Conservation (phyloP, 257 asterid species). For the Fraxinus quadrangulata region DNA sequence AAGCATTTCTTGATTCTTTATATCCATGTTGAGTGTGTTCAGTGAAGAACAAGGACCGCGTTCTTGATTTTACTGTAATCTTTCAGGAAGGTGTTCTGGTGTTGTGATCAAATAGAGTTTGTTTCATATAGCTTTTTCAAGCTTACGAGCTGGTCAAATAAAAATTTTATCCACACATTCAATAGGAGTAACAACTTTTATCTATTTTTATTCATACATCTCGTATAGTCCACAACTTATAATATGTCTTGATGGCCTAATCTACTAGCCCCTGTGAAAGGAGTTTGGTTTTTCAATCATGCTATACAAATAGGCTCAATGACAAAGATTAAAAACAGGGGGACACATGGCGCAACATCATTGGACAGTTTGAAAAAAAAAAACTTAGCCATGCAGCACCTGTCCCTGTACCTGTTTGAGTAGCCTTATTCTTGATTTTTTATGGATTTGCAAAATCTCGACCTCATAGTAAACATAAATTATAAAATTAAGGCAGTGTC, state of each 20-base stretch:
- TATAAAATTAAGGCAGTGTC: neutral
- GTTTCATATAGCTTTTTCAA: too few relatives aligned
- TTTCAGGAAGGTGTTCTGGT: neutral
- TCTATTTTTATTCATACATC: too few relatives aligned
- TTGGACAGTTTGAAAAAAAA: too few relatives aligned
- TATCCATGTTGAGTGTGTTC: conserved; percentile 3
- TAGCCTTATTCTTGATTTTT: neutral
- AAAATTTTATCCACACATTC: neutral
- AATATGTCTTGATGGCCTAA: neutral
- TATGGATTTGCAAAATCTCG: neutral
- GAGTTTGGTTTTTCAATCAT: neutral
- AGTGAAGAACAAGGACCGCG: conserved; percentile 11
- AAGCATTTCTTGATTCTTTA: neutral
- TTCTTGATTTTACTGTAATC: neutral
- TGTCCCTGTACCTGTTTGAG: too few relatives aligned
- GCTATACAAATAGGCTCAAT: too few relatives aligned
- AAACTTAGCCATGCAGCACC: too few relatives aligned
- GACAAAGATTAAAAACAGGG: too few relatives aligned
- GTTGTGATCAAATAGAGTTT: neutral
- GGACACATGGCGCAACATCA: too few relatives aligned
- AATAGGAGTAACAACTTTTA: too few relatives aligned
- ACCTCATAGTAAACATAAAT: neutral
- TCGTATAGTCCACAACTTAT: too few relatives aligned
- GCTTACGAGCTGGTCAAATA: neutral
- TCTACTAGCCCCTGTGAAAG: neutral